Base-by-base conservation (phyloP, 345 rosid species). In the Hibiscus mutabilis region DNA sequence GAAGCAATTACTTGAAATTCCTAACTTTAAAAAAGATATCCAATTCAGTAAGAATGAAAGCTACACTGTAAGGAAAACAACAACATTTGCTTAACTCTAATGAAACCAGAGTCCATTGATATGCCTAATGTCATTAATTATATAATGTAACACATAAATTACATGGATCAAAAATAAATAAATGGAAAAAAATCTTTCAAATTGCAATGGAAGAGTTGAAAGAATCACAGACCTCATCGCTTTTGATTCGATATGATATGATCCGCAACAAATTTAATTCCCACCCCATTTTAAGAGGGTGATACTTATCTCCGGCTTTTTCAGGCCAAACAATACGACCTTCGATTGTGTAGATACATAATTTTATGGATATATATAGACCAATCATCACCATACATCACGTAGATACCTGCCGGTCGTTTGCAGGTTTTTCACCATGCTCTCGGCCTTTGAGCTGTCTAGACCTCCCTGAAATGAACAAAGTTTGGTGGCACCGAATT, bases 401-500 rank as follows among this genome's bases (percentile, higher is more conserved):
- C 99, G 93, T 5, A 92, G 84, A 79, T 96, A 96, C 78, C 98
- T 83, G 47, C 97, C 96, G 3, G 68, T 86, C 88, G 79, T 92
- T 78, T 96, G 99, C 76, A 92, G 88, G 73, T 83, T 88, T 80
- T 96, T 96, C 74, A 96, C 95, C 82, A 89, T 84, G 78, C 91
- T 78, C 78, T 96, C 99, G 0, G 97, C 92, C 76, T 86, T 87
- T 0, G 99, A 83, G 65, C 79, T 79, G 80, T 92, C 93, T 18
- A 91, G 73, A 56, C 88, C 75, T 74, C 97, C 99, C 99, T 96
- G 86, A 47, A 53, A 76, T 19, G 47, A 62, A 8, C 2, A 46
- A 73, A 49, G 19, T 64, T 19, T 49, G 52, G 5, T 27, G 7
- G n/a, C 52, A 37, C 10, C 52, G 7, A 64, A 22, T 64, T 40